A percentile compares a stretch with the other conserved stretches of the same genome.
Conservation (phyloP, 1,284 basidiomycete genomes). For the Rhodofomes roseus region DNA sequence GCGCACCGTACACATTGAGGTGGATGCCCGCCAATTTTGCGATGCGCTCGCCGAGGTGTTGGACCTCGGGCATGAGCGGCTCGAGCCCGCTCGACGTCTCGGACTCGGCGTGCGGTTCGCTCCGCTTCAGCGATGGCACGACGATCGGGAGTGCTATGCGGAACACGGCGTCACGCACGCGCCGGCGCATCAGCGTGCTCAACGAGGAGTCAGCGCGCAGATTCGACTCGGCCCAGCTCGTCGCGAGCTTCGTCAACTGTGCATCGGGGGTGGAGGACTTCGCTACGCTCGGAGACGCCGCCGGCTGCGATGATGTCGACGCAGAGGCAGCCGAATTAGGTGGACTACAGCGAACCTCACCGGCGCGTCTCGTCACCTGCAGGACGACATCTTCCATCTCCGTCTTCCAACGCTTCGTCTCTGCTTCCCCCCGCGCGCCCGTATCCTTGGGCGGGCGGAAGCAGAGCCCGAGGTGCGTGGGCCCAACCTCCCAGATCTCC, state of each 20-base stretch:
- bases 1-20: conserved; percentile 64
- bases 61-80: conserved; percentile 65
- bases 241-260: conserved; percentile 51
- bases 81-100: conserved; percentile 57
- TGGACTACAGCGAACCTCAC: conserved; percentile 18
- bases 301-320: conserved; percentile 17
- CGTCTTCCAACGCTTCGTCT: conserved; percentile 36
- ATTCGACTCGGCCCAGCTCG: conserved; percentile 62
- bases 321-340: conserved; percentile 13
- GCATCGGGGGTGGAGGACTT: conserved; percentile 41
- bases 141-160: conserved; percentile 51
- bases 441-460: conserved; percentile 27
- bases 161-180: conserved; percentile 63
- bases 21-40: conserved; percentile 69
- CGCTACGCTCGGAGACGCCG: conserved; percentile 8
- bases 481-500: conserved; percentile 75
- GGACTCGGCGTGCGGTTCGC: conserved; percentile 12
- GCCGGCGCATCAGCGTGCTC: conserved; percentile 54
- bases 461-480: conserved; percentile 53
- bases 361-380: conserved; percentile 32
- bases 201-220: conserved; percentile 54
- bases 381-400: conserved; percentile 34
- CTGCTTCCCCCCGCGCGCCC: conserved; percentile 20
- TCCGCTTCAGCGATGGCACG: conserved; percentile 30
- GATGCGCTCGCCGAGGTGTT: conserved; percentile 62